Evolutionary conservation across 495 filamentous ascomycete genomes (phyloP).

Genomic region (Daldinia vernicosa): DNA sequence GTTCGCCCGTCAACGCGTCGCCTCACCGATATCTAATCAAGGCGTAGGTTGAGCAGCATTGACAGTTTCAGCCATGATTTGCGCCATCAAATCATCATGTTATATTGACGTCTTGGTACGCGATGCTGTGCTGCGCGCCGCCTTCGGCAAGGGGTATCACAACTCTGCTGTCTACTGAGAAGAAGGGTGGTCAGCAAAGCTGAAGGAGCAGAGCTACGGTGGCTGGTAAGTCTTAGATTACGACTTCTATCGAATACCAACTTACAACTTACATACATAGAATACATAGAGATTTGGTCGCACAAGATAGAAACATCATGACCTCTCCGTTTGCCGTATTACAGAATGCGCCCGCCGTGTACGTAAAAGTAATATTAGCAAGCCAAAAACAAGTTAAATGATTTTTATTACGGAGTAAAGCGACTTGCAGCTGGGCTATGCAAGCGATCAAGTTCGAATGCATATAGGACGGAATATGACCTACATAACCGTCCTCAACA

Average conservation of each 20-base stretch:
- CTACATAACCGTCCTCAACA: constrained; percentile 7
- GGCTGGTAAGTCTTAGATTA: constrained; percentile 11
- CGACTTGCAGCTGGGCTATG: constrained; percentile 27
- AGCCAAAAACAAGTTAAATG: constrained; percentile 13
- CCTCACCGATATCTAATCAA: constrained; percentile 4
- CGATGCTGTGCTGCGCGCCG: constrained; percentile 20
- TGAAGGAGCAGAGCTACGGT: constrained; percentile 6
- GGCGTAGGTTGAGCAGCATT: constrained; percentile 23
- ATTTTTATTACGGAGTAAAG: constrained; percentile 31
- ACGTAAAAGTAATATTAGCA: constrained; percentile 13
- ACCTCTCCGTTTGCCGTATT: constrained; percentile 14
- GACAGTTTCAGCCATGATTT: constrained; percentile 9
- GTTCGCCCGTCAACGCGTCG: constrained; percentile 6
- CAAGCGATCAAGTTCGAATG: constrained; percentile 22
- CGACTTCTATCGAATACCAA: constrained; percentile 11
- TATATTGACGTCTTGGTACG: constrained; percentile 23
- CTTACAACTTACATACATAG: constrained; percentile 4
- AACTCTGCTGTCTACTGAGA: background rate
- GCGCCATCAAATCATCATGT: constrained; percentile 10
- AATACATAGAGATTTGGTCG: background rate
- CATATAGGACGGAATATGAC: constrained; percentile 14
- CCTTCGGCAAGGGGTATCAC: constrained; percentile 14
- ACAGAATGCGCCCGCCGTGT: constrained; percentile 24
- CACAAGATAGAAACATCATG: constrained; percentile 9
- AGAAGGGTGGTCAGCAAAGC: constrained; percentile 18